Evolutionary conservation across 75 land plant species (phyloP).

Genomic region (Pseudotsuga menziesii): DNA sequence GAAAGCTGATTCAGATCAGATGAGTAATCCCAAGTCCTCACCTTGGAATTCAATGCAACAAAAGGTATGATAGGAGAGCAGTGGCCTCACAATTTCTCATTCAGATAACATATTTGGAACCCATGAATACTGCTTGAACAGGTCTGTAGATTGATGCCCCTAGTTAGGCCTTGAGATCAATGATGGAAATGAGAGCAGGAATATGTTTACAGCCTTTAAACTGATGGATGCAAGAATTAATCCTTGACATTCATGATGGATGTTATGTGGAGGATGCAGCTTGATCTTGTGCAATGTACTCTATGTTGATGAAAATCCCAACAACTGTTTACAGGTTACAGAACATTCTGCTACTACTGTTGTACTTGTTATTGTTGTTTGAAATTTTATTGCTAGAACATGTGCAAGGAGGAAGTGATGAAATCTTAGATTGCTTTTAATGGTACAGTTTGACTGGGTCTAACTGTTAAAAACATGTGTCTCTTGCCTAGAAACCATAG

Average conservation of each 20-base stretch:
- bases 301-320: neutral
- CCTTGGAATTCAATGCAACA: neutral
- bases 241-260: too few relatives aligned
- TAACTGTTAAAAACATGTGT: too few relatives aligned
- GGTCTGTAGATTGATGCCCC: neutral
- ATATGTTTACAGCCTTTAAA: slow-evolving; percentile 2
- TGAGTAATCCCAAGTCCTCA: neutral
- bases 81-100: neutral
- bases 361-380: neutral
- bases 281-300: neutral
- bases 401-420: neutral
- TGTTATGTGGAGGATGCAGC: neutral
- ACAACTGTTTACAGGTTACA: neutral
- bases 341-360: neutral
- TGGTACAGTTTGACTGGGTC: too few relatives aligned
- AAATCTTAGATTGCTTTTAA: neutral
- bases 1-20: neutral
- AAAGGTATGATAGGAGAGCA: neutral
- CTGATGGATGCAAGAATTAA: neutral
- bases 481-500: too few relatives aligned
- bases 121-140: neutral
- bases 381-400: neutral
- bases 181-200: neutral
- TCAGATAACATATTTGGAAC: neutral
- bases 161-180: too few relatives aligned